phyloP scores from a whole-genome alignment of 176 grass and related monocot genomes.

The bread wheat (Triticum aestivum) region DNA sequence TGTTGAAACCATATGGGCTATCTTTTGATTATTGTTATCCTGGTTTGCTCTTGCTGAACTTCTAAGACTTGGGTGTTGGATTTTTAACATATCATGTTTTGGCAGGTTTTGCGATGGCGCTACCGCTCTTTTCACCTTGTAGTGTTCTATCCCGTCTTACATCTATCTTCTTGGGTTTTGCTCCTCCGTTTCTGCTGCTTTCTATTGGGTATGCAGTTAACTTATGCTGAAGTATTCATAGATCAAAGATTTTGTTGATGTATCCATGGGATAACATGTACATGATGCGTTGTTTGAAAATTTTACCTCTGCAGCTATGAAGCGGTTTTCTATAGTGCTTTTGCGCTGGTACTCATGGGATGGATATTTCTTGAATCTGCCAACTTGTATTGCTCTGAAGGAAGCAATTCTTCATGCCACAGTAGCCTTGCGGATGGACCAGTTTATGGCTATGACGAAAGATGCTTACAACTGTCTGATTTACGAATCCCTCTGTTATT shows the following conservation, averaged over 20 bases:
- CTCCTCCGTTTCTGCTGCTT: conserved; percentile 87
- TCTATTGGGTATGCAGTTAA: conserved; percentile 78
- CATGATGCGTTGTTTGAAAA: conserved; percentile 9
- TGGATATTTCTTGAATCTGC: conserved; percentile 88
- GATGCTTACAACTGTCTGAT: conserved; percentile 76
- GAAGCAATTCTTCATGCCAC: conserved; percentile 39
- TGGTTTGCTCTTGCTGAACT: conserved; percentile 13
- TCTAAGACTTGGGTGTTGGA: conserved; percentile 10
- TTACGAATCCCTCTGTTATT: conserved; percentile 89
- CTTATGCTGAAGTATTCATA: conserved; percentile 23
- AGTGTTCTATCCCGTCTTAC: conserved; percentile 91
- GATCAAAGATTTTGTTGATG: conserved; percentile 2
- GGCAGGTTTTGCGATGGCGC: conserved; percentile 72
- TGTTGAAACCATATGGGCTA: background rate
- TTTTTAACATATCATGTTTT: conserved; percentile 40
- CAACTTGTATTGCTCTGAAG: conserved; percentile 57
- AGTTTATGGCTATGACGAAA: conserved; percentile 60
- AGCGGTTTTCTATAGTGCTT: conserved; percentile 90
- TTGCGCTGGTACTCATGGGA: conserved; percentile 80
- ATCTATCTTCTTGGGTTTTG: conserved; percentile 96
- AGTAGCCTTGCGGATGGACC: conserved; percentile 38
- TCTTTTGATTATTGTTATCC: conserved; percentile 17
- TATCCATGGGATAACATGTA: conserved; percentile 20
- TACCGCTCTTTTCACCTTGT: conserved; percentile 77
- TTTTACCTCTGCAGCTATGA: conserved; percentile 69